Base-by-base conservation (phyloP, 202 grass and related monocot genomes). In the Schoenoplectus tabernaemontani region DNA sequence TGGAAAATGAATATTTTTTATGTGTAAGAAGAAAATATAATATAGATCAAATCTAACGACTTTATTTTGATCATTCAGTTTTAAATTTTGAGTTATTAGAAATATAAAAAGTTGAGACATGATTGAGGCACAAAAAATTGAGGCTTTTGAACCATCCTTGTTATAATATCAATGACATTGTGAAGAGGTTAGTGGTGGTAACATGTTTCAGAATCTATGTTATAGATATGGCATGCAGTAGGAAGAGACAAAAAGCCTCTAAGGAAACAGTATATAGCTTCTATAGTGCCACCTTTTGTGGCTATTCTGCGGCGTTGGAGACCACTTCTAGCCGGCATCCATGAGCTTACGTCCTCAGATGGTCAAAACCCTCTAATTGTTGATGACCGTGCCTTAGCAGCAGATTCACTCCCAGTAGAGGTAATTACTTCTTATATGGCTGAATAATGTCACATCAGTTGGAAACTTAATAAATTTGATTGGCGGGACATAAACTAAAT, bases 321-420 rank as follows among this genome's bases (percentile, higher is more conserved):
- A 4, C 89, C 95, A 1, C 91, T 98, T 83, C 86, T 98, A 86
- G 95, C 95, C 61, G 95, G 95, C 71, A 87, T 98, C 85, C 91
- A 98, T 83, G 95, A 98, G 53, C 92, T 98, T 82, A 98, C 95
- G 78, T 98, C 95, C 39, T 94, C 92, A 82, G 91, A 98, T 92
- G 95, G 95, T 43, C 88, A 90, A 87, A 98, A 95, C 75, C 95
- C 95, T 43, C 77, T 98, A 39, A 92, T 95, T 86, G 86, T 83
- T 42, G 95, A 98, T 91, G 95, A 98, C 82, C 88, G 91, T 78
- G 84, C 86, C 78, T 92, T 95, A 81, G 91, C 95, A 57, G 95
- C 95, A 73, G 95, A 98, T 85, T 85, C 86, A 30, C 78, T 98
- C 42, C 89, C 95, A 16, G 43, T 89, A 77, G 95, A 98, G 91